Percentiles rank a stretch among this genome's conserved stretches.
Conservation (phyloP, 495 filamentous ascomycete species). For the Aspergillus sclerotiicarbonarius region DNA sequence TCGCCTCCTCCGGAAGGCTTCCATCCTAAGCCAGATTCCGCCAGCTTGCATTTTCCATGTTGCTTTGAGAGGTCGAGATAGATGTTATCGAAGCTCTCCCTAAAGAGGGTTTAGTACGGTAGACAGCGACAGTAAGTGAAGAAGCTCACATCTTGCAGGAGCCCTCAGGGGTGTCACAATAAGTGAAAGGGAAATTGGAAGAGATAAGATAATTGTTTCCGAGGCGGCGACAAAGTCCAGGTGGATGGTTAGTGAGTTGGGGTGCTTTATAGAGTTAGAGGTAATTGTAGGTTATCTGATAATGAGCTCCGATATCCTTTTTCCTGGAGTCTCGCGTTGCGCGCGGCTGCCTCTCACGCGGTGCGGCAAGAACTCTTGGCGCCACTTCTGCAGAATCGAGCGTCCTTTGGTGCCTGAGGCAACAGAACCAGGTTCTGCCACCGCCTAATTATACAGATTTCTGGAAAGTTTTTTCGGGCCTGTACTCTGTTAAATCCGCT, state of each 20-base stretch:
- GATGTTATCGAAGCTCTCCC: constrained; percentile 95
- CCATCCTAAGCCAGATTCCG: constrained; percentile 91
- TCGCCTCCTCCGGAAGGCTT: constrained; percentile 83
- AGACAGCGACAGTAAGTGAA: constrained; percentile 7
- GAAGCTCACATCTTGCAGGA: constrained; percentile 44
- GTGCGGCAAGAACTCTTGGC: constrained; percentile 18
- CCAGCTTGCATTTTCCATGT: constrained; percentile 87
- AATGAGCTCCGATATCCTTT: constrained; percentile 15
- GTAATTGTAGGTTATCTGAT: not conserved
- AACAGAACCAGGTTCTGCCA: not conserved
- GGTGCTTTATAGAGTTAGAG: constrained; percentile 2
- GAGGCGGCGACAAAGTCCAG: not conserved
- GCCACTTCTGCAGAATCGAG: constrained; percentile 5
- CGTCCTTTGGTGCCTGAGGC: constrained; percentile 6
- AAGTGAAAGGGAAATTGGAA: constrained; percentile 5
- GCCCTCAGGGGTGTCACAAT: constrained; percentile 8
- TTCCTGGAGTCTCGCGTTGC: constrained; percentile 38
- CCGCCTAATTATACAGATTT: too few relatives aligned
- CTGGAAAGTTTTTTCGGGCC: too few relatives aligned
- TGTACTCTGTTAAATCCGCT: too few relatives aligned
- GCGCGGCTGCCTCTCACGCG: constrained; percentile 14
- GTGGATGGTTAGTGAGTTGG: not conserved
- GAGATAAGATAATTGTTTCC: not conserved
- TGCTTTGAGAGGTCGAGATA: constrained; percentile 91
- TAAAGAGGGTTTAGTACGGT: constrained; percentile 32